phyloP scores from a whole-genome alignment of 164 flowering plant genomes.

The Platanus orientalis region DNA sequence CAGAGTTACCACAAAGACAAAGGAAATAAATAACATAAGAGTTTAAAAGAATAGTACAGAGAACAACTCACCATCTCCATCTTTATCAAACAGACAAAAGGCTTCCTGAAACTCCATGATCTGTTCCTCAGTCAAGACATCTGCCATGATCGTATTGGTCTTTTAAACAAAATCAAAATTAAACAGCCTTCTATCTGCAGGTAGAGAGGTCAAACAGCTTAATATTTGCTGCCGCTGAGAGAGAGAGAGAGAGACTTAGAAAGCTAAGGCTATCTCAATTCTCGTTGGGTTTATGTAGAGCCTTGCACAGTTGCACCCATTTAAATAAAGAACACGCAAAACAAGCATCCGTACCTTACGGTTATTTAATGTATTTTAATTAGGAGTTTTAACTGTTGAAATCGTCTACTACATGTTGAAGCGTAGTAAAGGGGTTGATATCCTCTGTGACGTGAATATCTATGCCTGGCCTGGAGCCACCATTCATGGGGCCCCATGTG shows the following conservation, averaged over 20 bases:
- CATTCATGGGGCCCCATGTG: too few relatives aligned
- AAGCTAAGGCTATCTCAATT: conserved; percentile 1
- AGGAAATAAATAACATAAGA: not conserved
- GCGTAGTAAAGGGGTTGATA: too few relatives aligned
- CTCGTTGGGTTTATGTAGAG: not conserved
- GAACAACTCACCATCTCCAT: conserved; percentile 42
- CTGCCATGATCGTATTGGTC: conserved; percentile 19
- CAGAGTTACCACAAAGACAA: not conserved
- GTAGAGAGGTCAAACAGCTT: too few relatives aligned
- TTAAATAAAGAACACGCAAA: too few relatives aligned
- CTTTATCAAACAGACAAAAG: conserved; percentile 43
- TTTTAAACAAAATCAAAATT: not conserved
- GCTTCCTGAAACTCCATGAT: conserved; percentile 47
- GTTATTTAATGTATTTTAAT: too few relatives aligned
- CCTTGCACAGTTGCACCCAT: too few relatives aligned
- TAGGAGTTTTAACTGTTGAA: too few relatives aligned
- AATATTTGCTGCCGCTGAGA: too few relatives aligned
- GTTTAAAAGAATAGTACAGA: not conserved
- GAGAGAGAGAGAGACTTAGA: not conserved
- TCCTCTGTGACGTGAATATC: too few relatives aligned
- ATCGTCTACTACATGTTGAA: too few relatives aligned
- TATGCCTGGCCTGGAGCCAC: too few relatives aligned
- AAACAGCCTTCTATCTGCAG: not conserved
- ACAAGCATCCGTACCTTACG: too few relatives aligned
- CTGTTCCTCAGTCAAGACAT: conserved; percentile 29